Evolutionary conservation across 2,329 filamentous ascomycete genomes (phyloP), one percentile per base, ranked within the genome.

Genomic region (Gyromitra esculenta): DNA sequence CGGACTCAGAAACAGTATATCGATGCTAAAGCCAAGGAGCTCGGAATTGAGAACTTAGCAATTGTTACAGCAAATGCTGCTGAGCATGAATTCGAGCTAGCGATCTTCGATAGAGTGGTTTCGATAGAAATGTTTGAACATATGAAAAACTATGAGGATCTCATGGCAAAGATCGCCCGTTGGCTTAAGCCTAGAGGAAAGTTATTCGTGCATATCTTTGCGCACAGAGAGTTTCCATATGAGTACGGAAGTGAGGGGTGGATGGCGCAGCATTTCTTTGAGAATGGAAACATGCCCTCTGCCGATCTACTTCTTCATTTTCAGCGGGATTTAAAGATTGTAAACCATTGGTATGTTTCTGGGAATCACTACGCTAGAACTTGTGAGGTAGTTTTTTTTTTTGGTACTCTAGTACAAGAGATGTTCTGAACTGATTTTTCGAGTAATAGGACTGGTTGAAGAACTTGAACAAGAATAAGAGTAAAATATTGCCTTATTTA

Each of bases 401-500:
- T 25, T 83, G 91, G 75, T 89, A 91, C 83, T 83, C 91, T 7
- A 89, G 89, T 86, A 90, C 81, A 81, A 57, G 60, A 57, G 37
- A 9, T 4, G 13, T 25, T 35, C 37, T 45, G 7, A 45, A 75
- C 81, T 45, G 37, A 57, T 68, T 73, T 69, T 39, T 66, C 69
- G 48, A 78, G 48, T 13, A 50, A 50, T 60, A 87, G 87, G 87
- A 90, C 79, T 92, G 90, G 90, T 83, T 91, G 65, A 83, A 83
- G 8, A 89, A 86, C 73, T 90, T 90, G 88, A 85, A 85, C 21
- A 84, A 83, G 25, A 88, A 87, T 78, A 90, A 89, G 82, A 85
- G 86, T 76, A 83, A 87, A 77, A 87, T 91, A 69, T 91, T 89
- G 89, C 88, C 88, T 60, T 87, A 89, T 80, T 81, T 92, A 69